Percentiles rank a stretch among this genome's conserved stretches.
Evolutionary conservation across 2,329 filamentous ascomycete species (phyloP).

Genomic region (Drechslerella dactyloides): DNA sequence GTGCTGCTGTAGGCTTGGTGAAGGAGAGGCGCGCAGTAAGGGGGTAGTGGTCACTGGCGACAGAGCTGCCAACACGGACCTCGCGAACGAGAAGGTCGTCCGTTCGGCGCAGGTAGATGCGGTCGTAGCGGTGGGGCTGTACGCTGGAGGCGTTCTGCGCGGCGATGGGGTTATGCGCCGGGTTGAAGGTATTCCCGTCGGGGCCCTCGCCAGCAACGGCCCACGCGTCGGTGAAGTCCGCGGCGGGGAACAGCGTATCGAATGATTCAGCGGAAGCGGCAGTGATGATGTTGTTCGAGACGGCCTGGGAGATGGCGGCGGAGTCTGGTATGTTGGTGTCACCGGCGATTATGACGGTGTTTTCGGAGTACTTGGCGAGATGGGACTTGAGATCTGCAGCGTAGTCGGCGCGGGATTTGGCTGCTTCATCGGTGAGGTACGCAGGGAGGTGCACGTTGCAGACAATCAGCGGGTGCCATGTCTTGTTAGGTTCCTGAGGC

Average conservation of each 20-base stretch:
- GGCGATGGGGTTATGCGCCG: constrained; percentile 65
- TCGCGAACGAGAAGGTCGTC: constrained; percentile 53
- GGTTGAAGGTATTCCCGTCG: constrained; percentile 71
- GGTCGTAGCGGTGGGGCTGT: constrained; percentile 69
- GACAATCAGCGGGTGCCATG: constrained; percentile 61
- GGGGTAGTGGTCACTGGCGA: constrained; percentile 67
- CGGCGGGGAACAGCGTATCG: constrained; percentile 62
- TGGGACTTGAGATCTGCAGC: constrained; percentile 63
- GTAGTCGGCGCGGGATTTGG: constrained; percentile 66
- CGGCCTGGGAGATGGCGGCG: constrained; percentile 64
- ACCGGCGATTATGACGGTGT: constrained; percentile 67
- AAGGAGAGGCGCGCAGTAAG: constrained; percentile 57
- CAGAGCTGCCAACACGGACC: constrained; percentile 21
- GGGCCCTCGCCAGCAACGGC: constrained; percentile 62
- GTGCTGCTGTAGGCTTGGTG: constrained; percentile 55
- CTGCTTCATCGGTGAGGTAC: constrained; percentile 67
- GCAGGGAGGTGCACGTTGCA: constrained; percentile 68
- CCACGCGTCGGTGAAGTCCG: constrained; percentile 60
- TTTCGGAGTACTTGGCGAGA: constrained; percentile 59
- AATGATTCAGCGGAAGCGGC: constrained; percentile 64
- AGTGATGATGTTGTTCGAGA: constrained; percentile 64
- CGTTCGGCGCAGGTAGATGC: constrained; percentile 65
- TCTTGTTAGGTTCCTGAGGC: constrained; percentile 12
- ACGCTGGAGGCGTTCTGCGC: constrained; percentile 62
- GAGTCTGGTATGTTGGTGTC: constrained; percentile 70